A percentile compares a stretch with the other conserved stretches of the same genome.
Conservation (phyloP, 2,329 filamentous ascomycete species). For the Cylindrodendrum hubeiense region DNA sequence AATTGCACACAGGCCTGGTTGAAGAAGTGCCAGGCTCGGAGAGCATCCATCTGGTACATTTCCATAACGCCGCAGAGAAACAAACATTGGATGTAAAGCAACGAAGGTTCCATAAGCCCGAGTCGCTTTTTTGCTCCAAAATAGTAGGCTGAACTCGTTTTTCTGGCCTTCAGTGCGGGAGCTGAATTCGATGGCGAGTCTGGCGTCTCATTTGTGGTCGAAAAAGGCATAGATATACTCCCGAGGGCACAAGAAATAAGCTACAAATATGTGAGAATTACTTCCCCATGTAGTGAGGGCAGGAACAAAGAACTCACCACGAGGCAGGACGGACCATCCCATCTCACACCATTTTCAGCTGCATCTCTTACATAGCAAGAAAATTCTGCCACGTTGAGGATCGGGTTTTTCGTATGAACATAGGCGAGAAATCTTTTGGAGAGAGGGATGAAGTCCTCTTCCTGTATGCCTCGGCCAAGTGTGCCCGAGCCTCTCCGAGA, state of each 20-base stretch:
- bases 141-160: slow-evolving; percentile 38
- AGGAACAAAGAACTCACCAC: slow-evolving; percentile 18
- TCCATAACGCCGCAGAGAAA: slow-evolving; percentile 55
- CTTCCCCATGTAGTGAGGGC: neutral
- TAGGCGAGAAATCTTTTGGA: slow-evolving; percentile 21
- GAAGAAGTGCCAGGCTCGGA: slow-evolving; percentile 52
- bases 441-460: slow-evolving; percentile 22
- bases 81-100: slow-evolving; percentile 53
- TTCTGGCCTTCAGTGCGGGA: slow-evolving; percentile 3
- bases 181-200: neutral
- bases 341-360: slow-evolving; percentile 35
- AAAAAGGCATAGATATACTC: slow-evolving; percentile 36
- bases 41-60: slow-evolving; percentile 55
- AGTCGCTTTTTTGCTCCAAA: slow-evolving; percentile 42
- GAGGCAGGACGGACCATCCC: slow-evolving; percentile 42
- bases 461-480: slow-evolving; percentile 16
- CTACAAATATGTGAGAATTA: neutral
- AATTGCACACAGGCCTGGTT: slow-evolving; percentile 37
- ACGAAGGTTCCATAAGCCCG: slow-evolving; percentile 39
- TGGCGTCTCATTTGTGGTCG: neutral
- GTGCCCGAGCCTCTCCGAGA: neutral
- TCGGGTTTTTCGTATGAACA: slow-evolving; percentile 27
- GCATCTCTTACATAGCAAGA: slow-evolving; percentile 11
- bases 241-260: slow-evolving; percentile 40
- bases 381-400: slow-evolving; percentile 19